Evolutionary conservation across 2,329 filamentous ascomycete genomes (phyloP), one percentile per base, ranked within the genome.

Genomic region (Trichoderma sp.): DNA sequence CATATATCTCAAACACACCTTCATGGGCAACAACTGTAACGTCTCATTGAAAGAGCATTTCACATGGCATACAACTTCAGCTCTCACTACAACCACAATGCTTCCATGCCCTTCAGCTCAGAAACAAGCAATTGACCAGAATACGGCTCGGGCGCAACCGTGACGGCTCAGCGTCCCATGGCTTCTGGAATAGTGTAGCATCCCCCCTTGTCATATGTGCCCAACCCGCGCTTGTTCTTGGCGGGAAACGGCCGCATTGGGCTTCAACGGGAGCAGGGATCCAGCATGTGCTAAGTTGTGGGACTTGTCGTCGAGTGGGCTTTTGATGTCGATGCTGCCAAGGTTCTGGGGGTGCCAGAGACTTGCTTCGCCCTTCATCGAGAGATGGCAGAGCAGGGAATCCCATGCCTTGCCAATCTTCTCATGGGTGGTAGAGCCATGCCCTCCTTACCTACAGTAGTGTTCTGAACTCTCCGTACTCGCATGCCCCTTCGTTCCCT

Each of bases 231-330:
- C 66, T 61, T 32, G 36, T 53, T 68, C 61, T 63, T 62, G 43
- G 57, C 32, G 39, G 30, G 39, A 56, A 67, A 43, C 21, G 43
- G 32, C 43, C 34, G 64, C 57, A 56, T 68, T 72, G 70, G 70
- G 70, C 70, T 39, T 72, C 70, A 68, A 63, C 36, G 64, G 51
- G 57, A 47, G 24, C 61, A 64, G 53, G 69, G 69, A 63, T 71
- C 51, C 24, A 34, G 47, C 61, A 65, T 64, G 66, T 68, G 62
- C 43, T 14, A 39, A 32, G 53, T 43, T 43, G 65, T 57, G 67
- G 67, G 58, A 63, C 36, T 53, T 21, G 32, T 63, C 26, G 32
- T 63, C 26, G 24, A 9, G 39, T 51, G 57, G 66, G 28, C 36
- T 62, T 15, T 39, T 30, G 47, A 60, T 28, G 60, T 47, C 36